Evolutionary conservation across 169 alveolate species (phyloP), one percentile per base, ranked within the genome.

Genomic region (Fabrea salina): DNA sequence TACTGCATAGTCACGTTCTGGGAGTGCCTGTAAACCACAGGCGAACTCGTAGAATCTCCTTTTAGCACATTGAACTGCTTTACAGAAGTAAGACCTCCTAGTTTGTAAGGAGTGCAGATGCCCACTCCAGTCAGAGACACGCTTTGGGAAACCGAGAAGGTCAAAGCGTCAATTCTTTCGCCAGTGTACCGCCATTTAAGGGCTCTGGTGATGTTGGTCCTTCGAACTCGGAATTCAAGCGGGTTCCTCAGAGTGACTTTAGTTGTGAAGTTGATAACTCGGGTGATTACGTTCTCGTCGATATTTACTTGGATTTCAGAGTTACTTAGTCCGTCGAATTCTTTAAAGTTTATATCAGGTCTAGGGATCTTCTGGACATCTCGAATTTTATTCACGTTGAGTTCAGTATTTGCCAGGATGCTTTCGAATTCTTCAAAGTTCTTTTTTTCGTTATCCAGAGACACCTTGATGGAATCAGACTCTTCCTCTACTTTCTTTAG

Each of bases 191-290:
- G 54, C 30, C 76, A 66, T 66, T 66, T 66, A 6, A 66, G 41
- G 41, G 76, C 76, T 41, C 76, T n/a, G 54, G 76, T 66, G 33
- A 66, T 66, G 19, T 66, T 16, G n/a, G 76, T 66, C 32, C 76
- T 32, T 25, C 76, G 19, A 37, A 66, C 35, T 16, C 51, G 19
- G 30, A 66, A 32, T 66, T 66, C 76, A 32, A 16, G 30, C 22
- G 76, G 56, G 32, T 66, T 66, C 19, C 19, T 39, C 41, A 66
- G 5, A 6, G 58, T 19, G 33, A 66, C 76, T 66, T 32, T 66
- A 22, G 41, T 35, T 25, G 19, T 37, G 51, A 22, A 25, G n/a
- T 25, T 32, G 22, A 66, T 32, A 0, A 39, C 37, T 5, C 32
- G 19, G n/a, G 33, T 40, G 33, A 66, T n/a, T 32, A n/a, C 41